phyloP scores from a whole-genome alignment of 2,329 filamentous ascomycete species.

The Aureobasidium sp. region DNA sequence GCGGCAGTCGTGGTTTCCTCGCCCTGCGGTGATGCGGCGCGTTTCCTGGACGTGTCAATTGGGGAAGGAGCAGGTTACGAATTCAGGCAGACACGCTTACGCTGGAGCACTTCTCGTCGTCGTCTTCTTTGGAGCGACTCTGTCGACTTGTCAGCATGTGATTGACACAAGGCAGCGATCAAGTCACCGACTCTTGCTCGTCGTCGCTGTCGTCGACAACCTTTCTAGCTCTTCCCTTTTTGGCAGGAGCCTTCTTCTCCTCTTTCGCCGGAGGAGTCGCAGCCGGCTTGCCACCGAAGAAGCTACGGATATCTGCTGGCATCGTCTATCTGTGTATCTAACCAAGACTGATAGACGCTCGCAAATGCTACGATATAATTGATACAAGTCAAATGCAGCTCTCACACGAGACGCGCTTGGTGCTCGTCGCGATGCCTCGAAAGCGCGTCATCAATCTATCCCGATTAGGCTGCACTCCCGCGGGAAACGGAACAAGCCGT shows the following conservation, averaged over 20 bases:
- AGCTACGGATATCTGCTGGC: slow-evolving; percentile 79
- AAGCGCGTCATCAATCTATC: slow-evolving; percentile 8
- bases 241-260: slow-evolving; percentile 32
- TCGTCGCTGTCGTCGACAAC: slow-evolving; percentile 77
- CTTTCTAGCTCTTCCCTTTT: slow-evolving; percentile 48
- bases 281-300: slow-evolving; percentile 72
- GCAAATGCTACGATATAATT: background rate
- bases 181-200: slow-evolving; percentile 37
- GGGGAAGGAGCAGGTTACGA: slow-evolving; percentile 23
- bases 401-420: background rate
- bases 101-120: slow-evolving; percentile 27
- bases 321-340: slow-evolving; percentile 37
- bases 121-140: slow-evolving; percentile 47
- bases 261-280: slow-evolving; percentile 41
- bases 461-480: background rate
- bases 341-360: background rate
- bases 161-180: background rate
- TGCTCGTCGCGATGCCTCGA: background rate
- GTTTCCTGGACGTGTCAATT: slow-evolving; percentile 32
- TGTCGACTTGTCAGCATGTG: slow-evolving; percentile 22
- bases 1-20: slow-evolving; percentile 53
- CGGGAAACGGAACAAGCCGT: slow-evolving; percentile 5
- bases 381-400: background rate
- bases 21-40: slow-evolving; percentile 39
- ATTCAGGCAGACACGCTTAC: slow-evolving; percentile 7